Evolutionary conservation across 2,329 filamentous ascomycete species (phyloP).

Genomic region (Plectosphaerella plurivora): DNA sequence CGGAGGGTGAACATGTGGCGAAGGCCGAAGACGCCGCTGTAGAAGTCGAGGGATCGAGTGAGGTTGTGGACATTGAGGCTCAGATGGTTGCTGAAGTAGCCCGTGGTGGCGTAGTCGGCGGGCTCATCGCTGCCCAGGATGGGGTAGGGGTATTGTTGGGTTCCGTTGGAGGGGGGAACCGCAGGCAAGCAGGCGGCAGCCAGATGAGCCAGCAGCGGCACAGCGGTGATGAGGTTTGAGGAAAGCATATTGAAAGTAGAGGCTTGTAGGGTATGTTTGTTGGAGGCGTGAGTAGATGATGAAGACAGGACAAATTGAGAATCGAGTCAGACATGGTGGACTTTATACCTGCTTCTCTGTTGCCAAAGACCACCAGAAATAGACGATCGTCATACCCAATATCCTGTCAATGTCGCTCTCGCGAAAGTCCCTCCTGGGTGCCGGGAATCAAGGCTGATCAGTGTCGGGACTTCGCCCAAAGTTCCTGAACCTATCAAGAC

Average conservation of each 20-base stretch:
- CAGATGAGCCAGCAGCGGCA: neutral
- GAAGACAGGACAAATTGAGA: neutral
- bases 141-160: slow-evolving; percentile 2
- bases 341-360: too few species aligned
- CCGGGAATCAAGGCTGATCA: too few species aligned
- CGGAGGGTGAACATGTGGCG: slow-evolving; percentile 27
- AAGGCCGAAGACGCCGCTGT: slow-evolving; percentile 26
- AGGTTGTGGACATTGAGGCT: slow-evolving; percentile 24
- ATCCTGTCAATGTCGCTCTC: too few species aligned
- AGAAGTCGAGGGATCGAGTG: slow-evolving; percentile 24
- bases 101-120: slow-evolving; percentile 21
- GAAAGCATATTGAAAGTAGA: neutral
- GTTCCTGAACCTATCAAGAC: too few species aligned
- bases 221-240: neutral
- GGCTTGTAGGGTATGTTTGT: neutral
- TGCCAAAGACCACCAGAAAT: too few species aligned
- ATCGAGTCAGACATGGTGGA: too few species aligned
- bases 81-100: slow-evolving; percentile 30
- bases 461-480: too few species aligned
- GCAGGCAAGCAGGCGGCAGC: neutral
- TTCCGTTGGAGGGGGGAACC: neutral
- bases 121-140: slow-evolving; percentile 15
- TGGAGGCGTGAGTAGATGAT: neutral
- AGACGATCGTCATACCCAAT: too few species aligned
- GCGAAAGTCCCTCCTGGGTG: too few species aligned